Base-by-base conservation (phyloP, 495 filamentous ascomycete species). In the Staphylotrichum longicolle region DNA sequence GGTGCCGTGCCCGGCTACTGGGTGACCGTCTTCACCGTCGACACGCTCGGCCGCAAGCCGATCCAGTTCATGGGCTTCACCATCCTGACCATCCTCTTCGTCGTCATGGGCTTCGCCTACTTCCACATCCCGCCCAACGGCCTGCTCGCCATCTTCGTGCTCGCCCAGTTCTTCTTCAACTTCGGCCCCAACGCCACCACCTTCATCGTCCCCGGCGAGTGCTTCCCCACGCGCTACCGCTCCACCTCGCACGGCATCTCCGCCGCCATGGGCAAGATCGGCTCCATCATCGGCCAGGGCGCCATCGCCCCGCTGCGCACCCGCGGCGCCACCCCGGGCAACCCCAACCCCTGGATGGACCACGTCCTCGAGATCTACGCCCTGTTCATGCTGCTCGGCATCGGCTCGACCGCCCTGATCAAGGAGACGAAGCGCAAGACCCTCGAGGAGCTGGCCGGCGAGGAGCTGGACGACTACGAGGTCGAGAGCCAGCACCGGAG, bases 191-290 rank as follows among this genome's bases (percentile, higher is more conserved):
- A 96, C 74, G 80, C 89, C 2, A 96, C 90, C 27, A 96, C 91
- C 39, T 96, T 96, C 78, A 88, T 96, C 67, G 86, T 96, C 1
- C 91, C 92, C 9, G 91, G 91, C 27, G 92, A 96, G 71, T 88
- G 85, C 66, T 96, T 94, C 78, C 92, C 91, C 0, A 96, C 92
- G 5, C 86, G 91, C 47, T 94, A 93, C 70, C 83, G 92, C 4
- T 88, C 86, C 8, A 91, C 90, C 37, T 88, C 88, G 4, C 91
- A 96, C 74, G 92, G 92, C 52, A 82, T 96, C 70, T 91, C 86
- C 5, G 92, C 91, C 11, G 91, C 87, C 0, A 3, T 64, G 46
- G 72, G 72, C 60, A 74, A 74, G 66, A 81, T 91, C 57, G 89
- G 91, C 62, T 86, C 77, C n/a, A 69, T 91, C 48, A 78, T 78